Evolutionary conservation across 345 rosid species (phyloP), one percentile per base, ranked within the genome.

Genomic region (Gossypium raimondii): DNA sequence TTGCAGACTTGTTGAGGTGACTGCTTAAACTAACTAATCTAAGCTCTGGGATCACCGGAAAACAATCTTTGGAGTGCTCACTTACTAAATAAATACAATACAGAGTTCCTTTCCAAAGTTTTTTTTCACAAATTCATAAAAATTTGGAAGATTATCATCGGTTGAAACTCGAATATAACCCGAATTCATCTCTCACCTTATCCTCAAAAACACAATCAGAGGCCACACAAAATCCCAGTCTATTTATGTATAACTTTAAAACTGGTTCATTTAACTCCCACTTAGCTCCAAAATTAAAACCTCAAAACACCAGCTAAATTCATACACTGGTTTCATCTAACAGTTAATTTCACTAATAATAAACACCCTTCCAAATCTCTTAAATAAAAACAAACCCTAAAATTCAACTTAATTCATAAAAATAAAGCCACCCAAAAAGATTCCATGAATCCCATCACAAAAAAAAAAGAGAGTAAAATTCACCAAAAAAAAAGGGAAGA

Each of bases 381-480:
- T 16, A 45, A n/a, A 48, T 14, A 3, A 51, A 17, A 25, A 22
- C 11, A 1, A 9, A 44, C 45, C 73, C 27, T 5, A 34, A 69
- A 69, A 25, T 51, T 68, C 58, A 68, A 17, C 16, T 67, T 14
- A 67, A 22, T 45, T 47, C 71, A 12, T 67, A 65, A 18, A 43
- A 1, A 5, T 3, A 34, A 62, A 62, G n/a, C 24, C 22, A 38
- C 22, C 44, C 22, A n/a, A 11, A 65, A 43, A 12, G 17, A 34
- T 34, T 34, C 41, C 41, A 34, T 13, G 17, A 27, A 69, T 25
- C 59, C 24, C 73, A 51, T 10, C 2, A 44, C 53, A 41, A 10
- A 25, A 56, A 10, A 25, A 56, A 29, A 29, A 11, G 27, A 22
- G 24, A 34, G 43, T 17, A 11, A 65, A 55, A 53, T 62, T 29